Base-by-base conservation (phyloP, 345 rosid species). In the Abelmoschus esculentus region DNA sequence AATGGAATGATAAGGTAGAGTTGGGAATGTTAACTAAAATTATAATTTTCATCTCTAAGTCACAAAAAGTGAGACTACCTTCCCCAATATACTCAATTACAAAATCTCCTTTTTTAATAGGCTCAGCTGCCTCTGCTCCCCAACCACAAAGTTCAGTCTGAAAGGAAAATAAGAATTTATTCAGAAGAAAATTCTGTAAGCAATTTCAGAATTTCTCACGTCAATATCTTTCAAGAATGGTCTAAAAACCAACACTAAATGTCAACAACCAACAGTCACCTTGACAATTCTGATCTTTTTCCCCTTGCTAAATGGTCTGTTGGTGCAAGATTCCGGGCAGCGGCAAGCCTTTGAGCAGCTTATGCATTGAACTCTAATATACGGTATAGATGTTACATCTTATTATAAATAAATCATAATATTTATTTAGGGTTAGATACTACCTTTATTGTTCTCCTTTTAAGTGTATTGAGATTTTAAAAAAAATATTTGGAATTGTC, bases 121-220 rank as follows among this genome's bases (percentile, higher is more conserved):
- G 70, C 76, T 89, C 97, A 66, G 78, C 91, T 69, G 98, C 96
- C 76, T 84, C 96, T 75, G 88, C 98, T 55, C 97, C 98, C 98
- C 98, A 93, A 65, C 98, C 98, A 70, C 98, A 93, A 52, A 74
- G 81, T 67, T 85, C 87, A 61, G 98, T 93, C 98, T 93, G 84
- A 68, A 77, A 72, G 60, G 47, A 42, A 67, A 50, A 75, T 17
- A 78, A 75, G 56, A 61, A 50, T 67, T 64, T 50, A 67, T 63
- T 32, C 53, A 14, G 34, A 59, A 64, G 2, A 67, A 47, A 38
- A 74, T n/a, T 55, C 13, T 3, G 7, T 28, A 69, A 31, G 47
- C 60, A 32, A 34, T 19, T 34, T 6, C 18, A 34, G 36, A 38
- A 38, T 38, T 38, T 38, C 42, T 53, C 5, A 14, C n/a, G 47